phyloP scores from a whole-genome alignment of 371 early-diverging fungal genomes.

The Mortierella polycephala region DNA sequence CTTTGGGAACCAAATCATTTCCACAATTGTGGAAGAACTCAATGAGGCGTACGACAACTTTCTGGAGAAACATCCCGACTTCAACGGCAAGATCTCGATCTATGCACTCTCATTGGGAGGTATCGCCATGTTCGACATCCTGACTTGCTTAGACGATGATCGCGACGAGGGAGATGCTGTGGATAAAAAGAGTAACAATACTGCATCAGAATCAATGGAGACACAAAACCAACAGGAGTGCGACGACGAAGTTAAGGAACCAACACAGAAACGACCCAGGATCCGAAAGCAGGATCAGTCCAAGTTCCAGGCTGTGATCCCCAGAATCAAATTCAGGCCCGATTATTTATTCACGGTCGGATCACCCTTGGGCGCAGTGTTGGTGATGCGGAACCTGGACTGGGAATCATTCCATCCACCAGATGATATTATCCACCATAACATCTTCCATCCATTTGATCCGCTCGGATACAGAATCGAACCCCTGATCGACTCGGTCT shows the following conservation, averaged over 20 bases:
- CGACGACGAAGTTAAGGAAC: neutral
- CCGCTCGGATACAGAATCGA: constrained; percentile 78
- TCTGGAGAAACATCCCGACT: constrained; percentile 61
- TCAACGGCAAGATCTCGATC: constrained; percentile 67
- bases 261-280: constrained; percentile 7
- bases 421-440: constrained; percentile 62
- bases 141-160: constrained; percentile 58
- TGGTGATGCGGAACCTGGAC: constrained; percentile 70
- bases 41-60: constrained; percentile 64
- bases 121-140: constrained; percentile 71
- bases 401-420: constrained; percentile 65
- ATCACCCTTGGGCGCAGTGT: constrained; percentile 67
- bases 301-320: constrained; percentile 28
- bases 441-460: constrained; percentile 77
- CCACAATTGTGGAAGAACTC: constrained; percentile 64
- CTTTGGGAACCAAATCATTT: constrained; percentile 62
- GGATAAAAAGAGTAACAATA: constrained; percentile 2
- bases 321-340: constrained; percentile 55
- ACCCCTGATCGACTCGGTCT: constrained; percentile 67
- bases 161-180: constrained; percentile 37
- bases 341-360: constrained; percentile 65
- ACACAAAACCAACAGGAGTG: neutral
- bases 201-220: constrained; percentile 1
- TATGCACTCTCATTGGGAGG: constrained; percentile 75
- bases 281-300: constrained; percentile 31